Percentiles rank a stretch among this genome's conserved stretches.
These are phyloP conservation scores for Daldinia decipiens DNA, from an alignment of 495 filamentous ascomycete genomes.

Conservation along the genomic window DNA sequence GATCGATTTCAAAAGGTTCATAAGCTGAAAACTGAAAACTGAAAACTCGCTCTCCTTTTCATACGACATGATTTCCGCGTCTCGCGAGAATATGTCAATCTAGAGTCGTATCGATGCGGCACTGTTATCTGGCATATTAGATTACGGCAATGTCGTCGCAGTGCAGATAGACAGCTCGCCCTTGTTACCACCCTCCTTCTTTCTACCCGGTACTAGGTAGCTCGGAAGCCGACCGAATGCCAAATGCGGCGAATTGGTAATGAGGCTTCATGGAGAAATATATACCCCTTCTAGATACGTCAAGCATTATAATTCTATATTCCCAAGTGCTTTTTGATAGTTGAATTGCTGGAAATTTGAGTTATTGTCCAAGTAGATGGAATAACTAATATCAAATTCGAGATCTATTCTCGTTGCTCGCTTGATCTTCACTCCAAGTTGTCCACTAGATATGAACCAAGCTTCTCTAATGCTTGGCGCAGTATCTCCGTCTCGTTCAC, in stretches of 20 bases:
- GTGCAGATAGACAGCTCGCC: constrained; percentile 29
- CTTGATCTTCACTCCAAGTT: constrained; percentile 20
- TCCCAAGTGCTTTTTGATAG: neutral
- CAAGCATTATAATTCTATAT: neutral
- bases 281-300: neutral
- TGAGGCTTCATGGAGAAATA: neutral
- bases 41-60: too few relatives aligned
- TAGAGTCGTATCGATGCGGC: constrained; percentile 9
- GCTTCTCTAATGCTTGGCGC: constrained; percentile 69
- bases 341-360: too few relatives aligned
- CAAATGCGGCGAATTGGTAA: constrained; percentile 1
- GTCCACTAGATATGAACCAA: constrained; percentile 68
- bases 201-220: constrained; percentile 24
- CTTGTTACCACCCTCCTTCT: constrained; percentile 7
- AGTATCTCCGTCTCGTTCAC: constrained; percentile 77
- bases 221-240: neutral
- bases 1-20: neutral
- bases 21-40: too few relatives aligned
- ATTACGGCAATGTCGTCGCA: constrained; percentile 24
- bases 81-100: constrained; percentile 2
- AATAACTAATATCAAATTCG: neutral
- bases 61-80: too few relatives aligned
- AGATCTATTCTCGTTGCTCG: neutral
- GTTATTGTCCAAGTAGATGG: neutral
- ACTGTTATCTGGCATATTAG: constrained; percentile 10